Evolutionary conservation across 1,139 yeast species (phyloP).

Genomic region (Diutina catenulata): DNA sequence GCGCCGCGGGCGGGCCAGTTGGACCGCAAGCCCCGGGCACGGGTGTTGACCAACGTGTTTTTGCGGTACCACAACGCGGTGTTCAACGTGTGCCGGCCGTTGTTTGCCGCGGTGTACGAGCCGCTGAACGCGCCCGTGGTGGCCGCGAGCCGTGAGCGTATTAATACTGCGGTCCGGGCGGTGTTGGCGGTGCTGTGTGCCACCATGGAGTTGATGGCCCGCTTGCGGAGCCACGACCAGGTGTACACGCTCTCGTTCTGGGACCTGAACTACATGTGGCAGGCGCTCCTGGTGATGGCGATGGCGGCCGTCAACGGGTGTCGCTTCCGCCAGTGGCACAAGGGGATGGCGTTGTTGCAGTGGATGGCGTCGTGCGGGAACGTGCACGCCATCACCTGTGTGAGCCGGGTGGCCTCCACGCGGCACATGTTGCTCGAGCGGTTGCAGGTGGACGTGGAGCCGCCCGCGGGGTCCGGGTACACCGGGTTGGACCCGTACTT

Average conservation of each 20-base stretch:
- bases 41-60: slow-evolving; percentile 27
- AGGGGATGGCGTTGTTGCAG: slow-evolving; percentile 14
- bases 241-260: slow-evolving; percentile 38
- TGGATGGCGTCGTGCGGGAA: slow-evolving; percentile 31
- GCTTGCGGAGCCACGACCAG: slow-evolving; percentile 22
- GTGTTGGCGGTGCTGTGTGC: slow-evolving; percentile 18
- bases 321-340: slow-evolving; percentile 22
- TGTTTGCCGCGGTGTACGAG: slow-evolving; percentile 28
- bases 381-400: slow-evolving; percentile 23
- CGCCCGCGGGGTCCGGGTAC: no score
- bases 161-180: slow-evolving; percentile 13
- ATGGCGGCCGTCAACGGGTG: slow-evolving; percentile 19
- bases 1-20: slow-evolving; percentile 12
- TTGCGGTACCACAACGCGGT: slow-evolving; percentile 38
- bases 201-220: slow-evolving; percentile 26
- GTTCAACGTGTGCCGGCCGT: slow-evolving; percentile 33
- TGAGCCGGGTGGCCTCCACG: no score
- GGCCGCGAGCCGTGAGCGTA: slow-evolving; percentile 25
- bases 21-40: slow-evolving; percentile 10
- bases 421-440: no score
- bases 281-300: slow-evolving; percentile 28
- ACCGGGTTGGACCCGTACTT: neutral
- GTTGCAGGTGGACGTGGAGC: neutral
- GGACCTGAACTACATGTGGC: slow-evolving; percentile 40
- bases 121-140: slow-evolving; percentile 30